Percentiles rank a stretch among this genome's conserved stretches.
Conservation (phyloP, 2,329 filamentous ascomycete species). For the Exophiala spinifera region DNA sequence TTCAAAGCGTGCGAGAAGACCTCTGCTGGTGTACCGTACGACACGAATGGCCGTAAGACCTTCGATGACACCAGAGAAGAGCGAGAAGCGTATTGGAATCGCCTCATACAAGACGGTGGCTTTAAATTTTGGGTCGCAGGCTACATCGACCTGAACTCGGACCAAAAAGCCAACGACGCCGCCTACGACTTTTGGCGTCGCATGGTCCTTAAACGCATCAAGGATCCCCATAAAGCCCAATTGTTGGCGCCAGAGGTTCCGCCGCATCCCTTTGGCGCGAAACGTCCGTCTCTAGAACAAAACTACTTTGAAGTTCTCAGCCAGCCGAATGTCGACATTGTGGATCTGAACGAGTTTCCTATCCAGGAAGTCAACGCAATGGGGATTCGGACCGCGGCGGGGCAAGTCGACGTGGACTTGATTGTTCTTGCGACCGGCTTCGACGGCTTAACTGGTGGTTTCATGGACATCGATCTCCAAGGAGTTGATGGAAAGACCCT, state of each 20-base stretch:
- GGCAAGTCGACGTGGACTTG: slow-evolving; percentile 39
- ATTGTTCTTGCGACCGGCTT: slow-evolving; percentile 44
- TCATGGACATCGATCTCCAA: not conserved
- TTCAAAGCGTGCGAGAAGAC: too few species aligned
- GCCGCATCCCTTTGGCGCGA: slow-evolving; percentile 55
- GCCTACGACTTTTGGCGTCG: slow-evolving; percentile 55
- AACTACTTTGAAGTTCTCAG: slow-evolving; percentile 51
- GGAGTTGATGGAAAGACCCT: not conserved
- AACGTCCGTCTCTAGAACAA: slow-evolving; percentile 48
- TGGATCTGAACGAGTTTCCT: slow-evolving; percentile 29
- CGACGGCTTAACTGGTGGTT: slow-evolving; percentile 39
- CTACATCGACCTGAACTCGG: slow-evolving; percentile 45
- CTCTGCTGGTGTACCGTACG: too few species aligned
- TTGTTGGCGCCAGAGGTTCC: slow-evolving; percentile 52
- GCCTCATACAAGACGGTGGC: too few species aligned
- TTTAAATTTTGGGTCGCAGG: slow-evolving; percentile 51
- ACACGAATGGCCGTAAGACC: too few species aligned
- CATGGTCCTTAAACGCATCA: slow-evolving; percentile 50
- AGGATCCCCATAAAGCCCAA: slow-evolving; percentile 49
- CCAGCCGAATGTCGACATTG: slow-evolving; percentile 39
- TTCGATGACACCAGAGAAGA: too few species aligned
- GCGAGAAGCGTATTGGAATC: too few species aligned
- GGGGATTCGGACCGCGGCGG: slow-evolving; percentile 42
- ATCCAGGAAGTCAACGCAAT: slow-evolving; percentile 7
- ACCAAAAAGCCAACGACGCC: slow-evolving; percentile 49